Base-by-base conservation (phyloP, 2,329 filamentous ascomycete species). In the Monilinia aucupariae region DNA sequence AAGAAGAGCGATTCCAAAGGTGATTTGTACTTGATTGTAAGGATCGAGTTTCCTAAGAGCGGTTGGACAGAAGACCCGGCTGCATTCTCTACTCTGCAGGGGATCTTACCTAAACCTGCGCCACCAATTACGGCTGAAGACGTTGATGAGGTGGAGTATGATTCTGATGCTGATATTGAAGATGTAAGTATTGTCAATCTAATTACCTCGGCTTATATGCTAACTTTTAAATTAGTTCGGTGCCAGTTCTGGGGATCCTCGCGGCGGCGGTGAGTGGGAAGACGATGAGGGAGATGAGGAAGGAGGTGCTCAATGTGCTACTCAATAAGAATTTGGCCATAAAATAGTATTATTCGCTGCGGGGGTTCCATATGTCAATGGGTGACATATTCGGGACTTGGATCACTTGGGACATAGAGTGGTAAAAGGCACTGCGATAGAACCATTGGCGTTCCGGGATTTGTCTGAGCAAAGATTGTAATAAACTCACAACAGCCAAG, bases 11-110 rank as follows among this genome's bases (percentile, higher is more conserved):
- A 99, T 47, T 73, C 79, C 5, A 91, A 86, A 74, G 94, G 94
- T 50, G 92, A 97, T 72, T 79, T 99, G 22, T 99, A 93, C 76
- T 81, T 99, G 49, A 79, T 89, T 45, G 87, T 97, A 67, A 87
- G 94, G 71, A 83, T 99, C 66, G 84, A 91, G 61, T 97, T 97
- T 79, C 94, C 94, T 2, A 86, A 92, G 70, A 86, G 93, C 70
- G 89, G 86, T 32, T 97, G 92, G 91, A 79, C 92, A 64, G 80
- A 84, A 67, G 83, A 89, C 63, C 85, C 91, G n/a, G 82, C 84
- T 15, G 81, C 85, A 0, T 84, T 93, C 64, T 84, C 88, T 62
- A 83, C 84, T 52, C 79, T 99, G 63, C 80, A 83, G 71, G 89
- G 90, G 71, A 81, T 96, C 34, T 81, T 99, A 15, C 94, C 94